These are phyloP conservation scores for Colletotrichum siamense DNA, from an alignment of 2,329 filamentous ascomycete genomes.

Conservation along the genomic window DNA sequence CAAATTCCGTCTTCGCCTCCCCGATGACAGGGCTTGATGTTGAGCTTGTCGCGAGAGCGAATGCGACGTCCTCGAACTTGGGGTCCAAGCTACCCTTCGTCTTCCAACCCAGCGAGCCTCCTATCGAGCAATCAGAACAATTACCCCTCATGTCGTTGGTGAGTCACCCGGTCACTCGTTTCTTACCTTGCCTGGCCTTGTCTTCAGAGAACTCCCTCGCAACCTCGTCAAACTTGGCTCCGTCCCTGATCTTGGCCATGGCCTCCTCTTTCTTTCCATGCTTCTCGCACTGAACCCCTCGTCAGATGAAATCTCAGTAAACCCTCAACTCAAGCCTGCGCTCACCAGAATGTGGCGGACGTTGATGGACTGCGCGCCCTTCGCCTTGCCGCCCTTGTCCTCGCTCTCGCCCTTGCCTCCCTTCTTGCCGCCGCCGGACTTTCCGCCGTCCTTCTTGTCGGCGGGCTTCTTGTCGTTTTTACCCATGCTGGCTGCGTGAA, in stretches of 20 bases:
- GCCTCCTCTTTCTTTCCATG: constrained; percentile 81
- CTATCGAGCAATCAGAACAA: constrained; percentile 39
- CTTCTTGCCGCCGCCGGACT: constrained; percentile 39
- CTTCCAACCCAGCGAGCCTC: constrained; percentile 77
- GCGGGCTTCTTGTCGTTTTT: constrained; percentile 22
- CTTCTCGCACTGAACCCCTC: constrained; percentile 66
- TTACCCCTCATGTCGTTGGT: not conserved
- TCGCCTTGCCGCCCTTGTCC: constrained; percentile 49
- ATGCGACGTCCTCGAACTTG: constrained; percentile 76
- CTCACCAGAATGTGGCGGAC: constrained; percentile 73
- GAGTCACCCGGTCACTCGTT: not conserved
- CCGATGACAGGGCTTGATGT: constrained; percentile 68
- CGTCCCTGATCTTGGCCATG: constrained; percentile 68
- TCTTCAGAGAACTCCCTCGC: constrained; percentile 77
- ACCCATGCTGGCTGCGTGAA: constrained; percentile 8
- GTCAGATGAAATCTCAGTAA: not conserved
- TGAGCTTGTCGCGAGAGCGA: constrained; percentile 70
- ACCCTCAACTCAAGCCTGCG: not conserved
- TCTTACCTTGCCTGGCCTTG: constrained; percentile 70
- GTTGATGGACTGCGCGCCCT: constrained; percentile 72
- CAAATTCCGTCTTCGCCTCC: constrained; percentile 76
- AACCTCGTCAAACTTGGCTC: constrained; percentile 77
- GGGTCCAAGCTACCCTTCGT: constrained; percentile 69
- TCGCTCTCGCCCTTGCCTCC: constrained; percentile 32
- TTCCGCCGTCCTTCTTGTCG: constrained; percentile 39